Base-by-base conservation (phyloP, 2,329 filamentous ascomycete genomes). In the Neofusicoccum cordaticola region DNA sequence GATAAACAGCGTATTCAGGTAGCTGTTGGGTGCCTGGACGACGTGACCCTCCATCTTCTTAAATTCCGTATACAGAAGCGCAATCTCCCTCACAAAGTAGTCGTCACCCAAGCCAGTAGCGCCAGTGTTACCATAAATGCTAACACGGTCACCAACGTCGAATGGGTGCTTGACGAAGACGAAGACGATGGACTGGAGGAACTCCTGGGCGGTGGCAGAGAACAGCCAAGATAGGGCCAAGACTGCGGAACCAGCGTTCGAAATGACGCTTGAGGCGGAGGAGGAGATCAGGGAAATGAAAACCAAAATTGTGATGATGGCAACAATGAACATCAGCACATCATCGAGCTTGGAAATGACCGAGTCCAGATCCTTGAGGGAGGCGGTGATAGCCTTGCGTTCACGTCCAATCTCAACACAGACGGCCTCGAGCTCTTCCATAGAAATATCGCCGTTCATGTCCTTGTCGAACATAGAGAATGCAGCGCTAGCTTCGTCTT, bases 11-110 rank as follows among this genome's bases (percentile, higher is more conserved):
- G 87, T 92, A 78, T 97, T 98, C 63, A 98, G 85, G 42, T 97
- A 88, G 65, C 90, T 96, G 84, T 98, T 98, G 11, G 94, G 94
- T 0, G 94, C 94, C 77, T 97, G 94, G 0, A 98, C 94, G 27
- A 97, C 90, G 71, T 97, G 93, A 1, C 94, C 94, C 77, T 97
- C 90, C 91, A 97, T 94, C 82, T 97, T 97, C 84, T 97, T 97
- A 82, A 97, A 97, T 73, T 97, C 94, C 13, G 94, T 98, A 75
- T 95, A 98, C 15, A 97, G 84, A 1, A 98, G 84, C 1, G 92
- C 90, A 63, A 98, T 96, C 73, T 97, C 92, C 63, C 96, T 96
- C 62, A 98, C 93, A 69, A 96, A 97, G 78, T 97, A 98, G 72
- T 97, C 94, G 71, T 97, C 94, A 51, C 93, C 93, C 41, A 85